Percentiles rank a stretch among this genome's conserved stretches.
Evolutionary conservation across 2,329 filamentous ascomycete species (phyloP).

Genomic region (Lachnellula suecica): DNA sequence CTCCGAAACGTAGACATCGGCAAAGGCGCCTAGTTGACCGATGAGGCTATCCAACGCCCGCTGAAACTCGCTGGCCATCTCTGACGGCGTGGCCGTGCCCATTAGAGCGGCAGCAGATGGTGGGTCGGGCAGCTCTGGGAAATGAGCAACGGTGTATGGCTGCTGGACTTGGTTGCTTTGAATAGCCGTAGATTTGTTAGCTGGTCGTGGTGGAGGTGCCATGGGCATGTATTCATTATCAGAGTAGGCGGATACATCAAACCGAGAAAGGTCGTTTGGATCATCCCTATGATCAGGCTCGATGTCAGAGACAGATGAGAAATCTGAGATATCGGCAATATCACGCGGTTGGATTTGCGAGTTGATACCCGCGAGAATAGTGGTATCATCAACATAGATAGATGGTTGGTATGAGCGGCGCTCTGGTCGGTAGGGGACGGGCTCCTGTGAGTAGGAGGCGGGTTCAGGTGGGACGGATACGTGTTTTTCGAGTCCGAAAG

Average conservation of each 20-base stretch:
- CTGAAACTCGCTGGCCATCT: slow-evolving; percentile 28
- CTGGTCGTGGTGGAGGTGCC: slow-evolving; percentile 17
- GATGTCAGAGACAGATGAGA: slow-evolving; percentile 27
- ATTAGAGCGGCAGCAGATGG: slow-evolving; percentile 26
- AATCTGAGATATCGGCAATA: slow-evolving; percentile 30
- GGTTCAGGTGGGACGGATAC: no score
- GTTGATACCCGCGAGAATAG: slow-evolving; percentile 38
- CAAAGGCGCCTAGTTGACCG: slow-evolving; percentile 26
- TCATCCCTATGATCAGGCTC: slow-evolving; percentile 13
- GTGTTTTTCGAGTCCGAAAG: no score
- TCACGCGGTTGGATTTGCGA: slow-evolving; percentile 18
- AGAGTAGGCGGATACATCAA: slow-evolving; percentile 14
- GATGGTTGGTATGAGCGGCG: slow-evolving; percentile 55
- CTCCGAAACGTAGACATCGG: slow-evolving; percentile 22
- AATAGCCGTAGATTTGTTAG: neutral
- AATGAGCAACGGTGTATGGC: slow-evolving; percentile 17
- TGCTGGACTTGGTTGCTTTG: neutral
- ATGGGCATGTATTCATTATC: slow-evolving; percentile 22
- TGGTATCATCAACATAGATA: slow-evolving; percentile 60
- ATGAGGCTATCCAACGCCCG: slow-evolving; percentile 23
- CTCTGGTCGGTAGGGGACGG: no score
- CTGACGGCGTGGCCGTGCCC: slow-evolving; percentile 23
- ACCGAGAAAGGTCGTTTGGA: slow-evolving; percentile 12
- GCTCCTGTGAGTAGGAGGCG: no score
- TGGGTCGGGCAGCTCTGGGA: slow-evolving; percentile 23